Evolutionary conservation across 306 rosid species (phyloP).

Genomic region (Vigna unguiculata): DNA sequence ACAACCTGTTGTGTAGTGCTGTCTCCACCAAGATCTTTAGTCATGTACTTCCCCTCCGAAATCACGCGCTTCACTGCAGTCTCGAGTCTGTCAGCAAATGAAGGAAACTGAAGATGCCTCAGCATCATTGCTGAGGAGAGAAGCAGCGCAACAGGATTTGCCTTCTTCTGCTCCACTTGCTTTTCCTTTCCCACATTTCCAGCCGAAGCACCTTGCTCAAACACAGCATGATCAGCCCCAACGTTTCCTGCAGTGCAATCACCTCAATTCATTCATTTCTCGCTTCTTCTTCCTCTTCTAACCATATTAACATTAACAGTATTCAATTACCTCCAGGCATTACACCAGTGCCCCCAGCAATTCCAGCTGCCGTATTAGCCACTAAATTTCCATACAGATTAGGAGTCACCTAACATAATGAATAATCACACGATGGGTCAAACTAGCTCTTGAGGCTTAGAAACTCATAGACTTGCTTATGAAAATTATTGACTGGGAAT

Average conservation of each 20-base stretch:
- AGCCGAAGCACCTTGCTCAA: conserved; percentile 75
- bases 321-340: conserved; percentile 78
- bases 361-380: conserved; percentile 87
- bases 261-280: no score
- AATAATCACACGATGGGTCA: neutral
- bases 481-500: neutral
- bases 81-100: conserved; percentile 86
- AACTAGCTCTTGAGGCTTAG: no score
- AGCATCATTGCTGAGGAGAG: conserved; percentile 91
- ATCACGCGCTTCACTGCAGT: conserved; percentile 78
- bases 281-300: neutral
- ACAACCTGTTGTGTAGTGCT: conserved; percentile 71
- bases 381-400: conserved; percentile 89
- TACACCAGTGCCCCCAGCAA: conserved; percentile 57
- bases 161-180: conserved; percentile 61
- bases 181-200: conserved; percentile 69
- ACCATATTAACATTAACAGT: no score
- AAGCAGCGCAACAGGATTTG: conserved; percentile 84
- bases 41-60: conserved; percentile 58
- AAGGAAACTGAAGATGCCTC: conserved; percentile 86
- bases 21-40: conserved; percentile 82
- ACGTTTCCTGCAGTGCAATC: conserved; percentile 58
- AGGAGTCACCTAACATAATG: conserved; percentile 55
- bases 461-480: no score
- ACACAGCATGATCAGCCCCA: conserved; percentile 83